Conservation (phyloP, 768 basidiomycete species). For the Russula vinacea region DNA sequence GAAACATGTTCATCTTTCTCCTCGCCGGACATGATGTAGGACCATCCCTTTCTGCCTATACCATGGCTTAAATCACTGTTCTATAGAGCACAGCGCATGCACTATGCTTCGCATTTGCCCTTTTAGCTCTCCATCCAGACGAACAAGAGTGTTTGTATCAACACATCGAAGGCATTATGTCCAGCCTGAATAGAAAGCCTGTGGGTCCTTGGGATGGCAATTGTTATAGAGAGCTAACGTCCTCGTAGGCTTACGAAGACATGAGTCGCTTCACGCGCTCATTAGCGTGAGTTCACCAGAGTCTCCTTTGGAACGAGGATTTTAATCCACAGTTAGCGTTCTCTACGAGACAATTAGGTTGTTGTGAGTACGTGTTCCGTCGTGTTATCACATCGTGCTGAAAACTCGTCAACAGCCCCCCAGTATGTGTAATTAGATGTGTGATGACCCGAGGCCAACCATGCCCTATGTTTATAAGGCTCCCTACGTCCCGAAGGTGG, state of each 20-base stretch:
- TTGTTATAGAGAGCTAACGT: neutral
- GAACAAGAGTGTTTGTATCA: slow-evolving; percentile 43
- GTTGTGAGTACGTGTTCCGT: slow-evolving; percentile 32
- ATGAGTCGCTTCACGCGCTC: slow-evolving; percentile 28
- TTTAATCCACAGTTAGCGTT: slow-evolving; percentile 37
- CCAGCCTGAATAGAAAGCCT: slow-evolving; percentile 27
- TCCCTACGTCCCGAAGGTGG: slow-evolving; percentile 44
- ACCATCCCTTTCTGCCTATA: neutral
- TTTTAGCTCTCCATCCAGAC: slow-evolving; percentile 43
- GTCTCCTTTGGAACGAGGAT: neutral
- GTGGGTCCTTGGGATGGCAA: neutral
- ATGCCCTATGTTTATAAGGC: slow-evolving; percentile 39
- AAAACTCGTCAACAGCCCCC: slow-evolving; percentile 4
- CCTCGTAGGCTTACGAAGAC: slow-evolving; percentile 31
- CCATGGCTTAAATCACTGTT: neutral
- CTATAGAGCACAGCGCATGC: slow-evolving; percentile 41
- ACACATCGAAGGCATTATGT: slow-evolving; percentile 38
- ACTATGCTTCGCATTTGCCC: slow-evolving; percentile 40
- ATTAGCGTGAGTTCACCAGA: slow-evolving; percentile 23
- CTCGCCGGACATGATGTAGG: slow-evolving; percentile 38
- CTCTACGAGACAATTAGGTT: slow-evolving; percentile 51
- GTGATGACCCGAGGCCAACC: neutral
- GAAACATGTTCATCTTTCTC: slow-evolving; percentile 37
- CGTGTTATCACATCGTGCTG: neutral
- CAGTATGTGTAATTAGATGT: slow-evolving; percentile 1